These are phyloP conservation scores for Deuterostichococcus epilithicus DNA, from an alignment of 139 green algal genomes.

Conservation along the genomic window DNA sequence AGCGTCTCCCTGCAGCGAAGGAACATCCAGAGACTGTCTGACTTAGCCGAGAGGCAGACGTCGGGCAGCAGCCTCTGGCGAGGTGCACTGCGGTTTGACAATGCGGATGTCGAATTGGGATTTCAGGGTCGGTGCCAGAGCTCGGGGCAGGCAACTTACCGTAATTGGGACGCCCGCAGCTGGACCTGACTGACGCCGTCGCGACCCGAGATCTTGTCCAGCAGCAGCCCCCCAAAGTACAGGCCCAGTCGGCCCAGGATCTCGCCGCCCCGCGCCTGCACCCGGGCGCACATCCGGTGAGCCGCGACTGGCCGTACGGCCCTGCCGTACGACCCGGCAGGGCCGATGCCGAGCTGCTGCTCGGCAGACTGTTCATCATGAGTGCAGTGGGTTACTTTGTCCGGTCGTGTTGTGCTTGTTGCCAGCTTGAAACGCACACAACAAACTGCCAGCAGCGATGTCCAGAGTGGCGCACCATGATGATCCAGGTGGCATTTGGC, in stretches of 20 bases:
- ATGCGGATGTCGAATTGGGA: too few species aligned
- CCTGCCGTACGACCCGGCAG: too few species aligned
- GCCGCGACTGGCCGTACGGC: too few species aligned
- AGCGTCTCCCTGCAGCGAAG: slow-evolving; percentile 56
- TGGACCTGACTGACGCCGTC: slow-evolving; percentile 10
- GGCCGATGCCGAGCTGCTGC: neutral
- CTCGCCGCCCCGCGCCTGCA: slow-evolving; percentile 34
- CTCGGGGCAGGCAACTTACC: too few species aligned
- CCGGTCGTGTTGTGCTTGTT: too few species aligned
- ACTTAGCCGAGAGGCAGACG: neutral
- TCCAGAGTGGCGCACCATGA: slow-evolving; percentile 6
- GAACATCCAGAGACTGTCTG: neutral
- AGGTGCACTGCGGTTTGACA: too few species aligned
- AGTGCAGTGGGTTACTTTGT: neutral
- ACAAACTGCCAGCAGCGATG: neutral
- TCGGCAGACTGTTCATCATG: neutral
- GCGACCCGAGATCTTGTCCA: slow-evolving; percentile 38
- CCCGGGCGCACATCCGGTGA: too few species aligned
- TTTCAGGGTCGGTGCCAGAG: too few species aligned
- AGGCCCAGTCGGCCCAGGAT: slow-evolving; percentile 42
- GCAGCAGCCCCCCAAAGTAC: slow-evolving; percentile 44
- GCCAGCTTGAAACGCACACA: too few species aligned
- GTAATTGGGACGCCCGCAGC: neutral
- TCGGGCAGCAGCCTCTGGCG: too few species aligned
- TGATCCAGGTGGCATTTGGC: slow-evolving; percentile 9